These are phyloP conservation scores for Leptodontidium sp. DNA, from an alignment of 2,329 filamentous ascomycete genomes.

Conservation along the genomic window DNA sequence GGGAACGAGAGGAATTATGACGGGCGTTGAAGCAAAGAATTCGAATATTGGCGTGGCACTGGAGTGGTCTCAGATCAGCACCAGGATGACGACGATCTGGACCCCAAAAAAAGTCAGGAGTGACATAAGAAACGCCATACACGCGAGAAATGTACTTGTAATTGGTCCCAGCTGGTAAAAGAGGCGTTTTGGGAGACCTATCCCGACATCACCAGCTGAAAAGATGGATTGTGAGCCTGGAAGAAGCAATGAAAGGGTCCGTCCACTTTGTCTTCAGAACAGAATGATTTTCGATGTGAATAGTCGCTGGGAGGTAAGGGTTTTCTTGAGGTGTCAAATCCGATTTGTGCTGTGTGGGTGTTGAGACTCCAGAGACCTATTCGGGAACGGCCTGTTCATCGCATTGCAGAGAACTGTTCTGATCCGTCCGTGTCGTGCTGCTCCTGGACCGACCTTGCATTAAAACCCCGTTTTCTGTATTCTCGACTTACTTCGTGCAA, in stretches of 20 bases:
- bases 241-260: neutral
- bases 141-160: neutral
- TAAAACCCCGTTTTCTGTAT: too few species aligned
- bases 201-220: neutral
- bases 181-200: conserved; percentile 1
- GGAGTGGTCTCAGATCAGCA: neutral
- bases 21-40: neutral
- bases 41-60: neutral
- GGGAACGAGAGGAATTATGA: neutral
- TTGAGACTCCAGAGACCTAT: too few species aligned
- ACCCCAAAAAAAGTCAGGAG: neutral
- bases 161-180: neutral
- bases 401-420: too few species aligned
- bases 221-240: neutral
- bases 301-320: too few species aligned
- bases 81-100: neutral
- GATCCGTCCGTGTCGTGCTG: too few species aligned
- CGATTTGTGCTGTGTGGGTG: too few species aligned
- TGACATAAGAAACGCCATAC: neutral
- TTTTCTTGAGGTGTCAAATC: too few species aligned
- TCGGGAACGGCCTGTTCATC: too few species aligned
- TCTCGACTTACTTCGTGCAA: too few species aligned
- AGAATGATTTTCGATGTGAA: neutral
- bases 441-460: too few species aligned
- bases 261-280: neutral